A percentile compares a stretch with the other conserved stretches of the same genome.
Conservation (phyloP, 176 grass and related monocot species). For the Carex cristatella region DNA sequence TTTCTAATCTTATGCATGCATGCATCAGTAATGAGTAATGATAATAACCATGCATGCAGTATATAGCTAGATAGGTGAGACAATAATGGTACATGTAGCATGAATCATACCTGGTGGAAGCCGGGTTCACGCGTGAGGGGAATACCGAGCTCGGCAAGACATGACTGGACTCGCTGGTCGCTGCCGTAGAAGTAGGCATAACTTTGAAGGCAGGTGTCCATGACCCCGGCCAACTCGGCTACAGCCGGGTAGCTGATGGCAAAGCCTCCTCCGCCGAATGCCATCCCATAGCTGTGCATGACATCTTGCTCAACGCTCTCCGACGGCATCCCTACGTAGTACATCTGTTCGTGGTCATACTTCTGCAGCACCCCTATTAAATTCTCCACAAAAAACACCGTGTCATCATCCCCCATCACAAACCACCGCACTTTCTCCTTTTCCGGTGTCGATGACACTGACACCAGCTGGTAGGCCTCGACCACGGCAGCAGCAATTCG, state of each 20-base stretch:
- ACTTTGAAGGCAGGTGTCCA: slow-evolving; percentile 71
- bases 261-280: slow-evolving; percentile 89
- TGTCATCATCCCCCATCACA: slow-evolving; percentile 98
- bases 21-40: too few species aligned
- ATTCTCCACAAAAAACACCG: slow-evolving; percentile 92
- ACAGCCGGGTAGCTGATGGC: slow-evolving; percentile 80
- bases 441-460: slow-evolving; percentile 3
- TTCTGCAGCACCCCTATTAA: slow-evolving; percentile 66
- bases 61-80: too few species aligned
- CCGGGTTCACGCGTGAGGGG: slow-evolving; percentile 88
- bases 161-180: slow-evolving; percentile 75
- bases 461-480: slow-evolving; percentile 45
- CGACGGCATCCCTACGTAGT: slow-evolving; percentile 83
- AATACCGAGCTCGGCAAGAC: slow-evolving; percentile 76
- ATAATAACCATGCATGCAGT: too few species aligned
- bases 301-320: slow-evolving; percentile 97
- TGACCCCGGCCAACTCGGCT: slow-evolving; percentile 40
- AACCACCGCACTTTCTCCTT: slow-evolving; percentile 53
- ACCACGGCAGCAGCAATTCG: slow-evolving; percentile 77
- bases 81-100: too few species aligned
- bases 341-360: slow-evolving; percentile 89
- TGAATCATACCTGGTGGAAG: slow-evolving; percentile 65
- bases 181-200: slow-evolving; percentile 74
- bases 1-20: too few species aligned
- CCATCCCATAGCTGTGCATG: slow-evolving; percentile 85